Base-by-base conservation (phyloP, 2,329 filamentous ascomycete species). In the Tolypocladium guangdongense region DNA sequence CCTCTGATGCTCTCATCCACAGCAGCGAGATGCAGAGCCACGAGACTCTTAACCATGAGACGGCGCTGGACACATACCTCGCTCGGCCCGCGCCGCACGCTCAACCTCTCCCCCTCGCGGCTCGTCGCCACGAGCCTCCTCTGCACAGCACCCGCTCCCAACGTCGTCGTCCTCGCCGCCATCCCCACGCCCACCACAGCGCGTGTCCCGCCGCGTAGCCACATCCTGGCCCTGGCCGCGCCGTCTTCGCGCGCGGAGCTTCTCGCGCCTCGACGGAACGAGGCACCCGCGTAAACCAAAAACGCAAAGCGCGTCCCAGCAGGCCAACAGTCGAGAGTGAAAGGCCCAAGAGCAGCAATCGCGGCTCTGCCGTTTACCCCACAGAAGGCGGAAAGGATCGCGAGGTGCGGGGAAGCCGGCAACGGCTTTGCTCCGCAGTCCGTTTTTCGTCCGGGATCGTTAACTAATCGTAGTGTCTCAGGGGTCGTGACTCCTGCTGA, bases 31-130 rank as follows among this genome's bases (percentile, higher is more conserved):
- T n/a, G n/a, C n/a, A n/a, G n/a, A n/a, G n/a, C n/a, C n/a, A n/a
- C n/a, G n/a, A n/a, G n/a, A n/a, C n/a, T n/a, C n/a, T n/a, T n/a
- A n/a, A n/a, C n/a, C n/a, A n/a, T n/a, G n/a, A n/a, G n/a, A 27
- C 27, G 27, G 6, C 27, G 27, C 27, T 27, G 27, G 27, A 6
- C 27, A 58, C 61, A 32, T 53, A 68, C 66, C 58, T 68, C 63
- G 41, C 56, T 57, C 35, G 66, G 60, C 7, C 66, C 66, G 51
- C 56, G 61, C 58, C 62, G 57, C 45, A 66, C 60, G 48, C 66
- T 68, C 49, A 65, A 45, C 11, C 59, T 30, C 30, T 4, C 30
- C 55, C 20, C 57, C 52, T 30, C 30, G 7, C 30, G 4, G 37
- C 11, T 18, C 43, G 57, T 50, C 55, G 56, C 36, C 50, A 45